Evolutionary conservation across 306 rosid species (phyloP).

Genomic region (Fragaria iinumae): DNA sequence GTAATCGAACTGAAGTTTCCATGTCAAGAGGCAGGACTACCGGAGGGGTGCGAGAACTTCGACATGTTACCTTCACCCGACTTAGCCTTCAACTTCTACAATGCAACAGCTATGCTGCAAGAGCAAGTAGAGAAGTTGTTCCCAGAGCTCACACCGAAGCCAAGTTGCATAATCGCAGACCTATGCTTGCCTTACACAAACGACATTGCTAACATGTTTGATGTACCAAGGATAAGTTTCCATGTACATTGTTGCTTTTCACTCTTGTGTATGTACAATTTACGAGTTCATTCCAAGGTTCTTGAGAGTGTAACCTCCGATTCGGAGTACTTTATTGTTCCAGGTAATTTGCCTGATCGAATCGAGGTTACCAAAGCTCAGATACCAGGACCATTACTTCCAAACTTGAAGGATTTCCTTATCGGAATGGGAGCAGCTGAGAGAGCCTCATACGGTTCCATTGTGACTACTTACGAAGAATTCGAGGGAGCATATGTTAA

Average conservation of each 20-base stretch:
- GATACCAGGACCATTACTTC: not conserved
- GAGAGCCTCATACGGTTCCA: not conserved
- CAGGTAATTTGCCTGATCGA: slow-evolving; percentile 3
- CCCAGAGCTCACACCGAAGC: slow-evolving; percentile 35
- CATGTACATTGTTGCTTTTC: not conserved
- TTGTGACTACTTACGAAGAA: not conserved
- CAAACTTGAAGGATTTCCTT: not conserved
- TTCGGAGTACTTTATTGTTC: not conserved
- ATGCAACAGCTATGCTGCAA: slow-evolving; percentile 29
- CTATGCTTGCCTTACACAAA: slow-evolving; percentile 37
- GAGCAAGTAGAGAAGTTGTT: slow-evolving; percentile 38
- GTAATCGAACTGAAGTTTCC: slow-evolving; percentile 25
- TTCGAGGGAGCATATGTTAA: not conserved
- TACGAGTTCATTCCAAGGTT: too few species aligned
- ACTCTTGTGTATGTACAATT: not conserved
- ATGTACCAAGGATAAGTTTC: slow-evolving; percentile 21
- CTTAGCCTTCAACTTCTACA: slow-evolving; percentile 24
- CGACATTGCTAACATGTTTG: slow-evolving; percentile 5
- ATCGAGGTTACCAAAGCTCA: not conserved
- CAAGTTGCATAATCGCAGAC: slow-evolving; percentile 63
- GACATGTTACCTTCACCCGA: slow-evolving; percentile 53
- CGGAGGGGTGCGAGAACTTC: slow-evolving; percentile 59
- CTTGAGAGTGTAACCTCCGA: not conserved
- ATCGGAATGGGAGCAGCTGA: not conserved
- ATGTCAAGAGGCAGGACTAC: slow-evolving; percentile 39